Percentiles rank a stretch among this genome's conserved stretches.
phyloP scores from a whole-genome alignment of 2,329 filamentous ascomycete species.

The Fusarium sp. region DNA sequence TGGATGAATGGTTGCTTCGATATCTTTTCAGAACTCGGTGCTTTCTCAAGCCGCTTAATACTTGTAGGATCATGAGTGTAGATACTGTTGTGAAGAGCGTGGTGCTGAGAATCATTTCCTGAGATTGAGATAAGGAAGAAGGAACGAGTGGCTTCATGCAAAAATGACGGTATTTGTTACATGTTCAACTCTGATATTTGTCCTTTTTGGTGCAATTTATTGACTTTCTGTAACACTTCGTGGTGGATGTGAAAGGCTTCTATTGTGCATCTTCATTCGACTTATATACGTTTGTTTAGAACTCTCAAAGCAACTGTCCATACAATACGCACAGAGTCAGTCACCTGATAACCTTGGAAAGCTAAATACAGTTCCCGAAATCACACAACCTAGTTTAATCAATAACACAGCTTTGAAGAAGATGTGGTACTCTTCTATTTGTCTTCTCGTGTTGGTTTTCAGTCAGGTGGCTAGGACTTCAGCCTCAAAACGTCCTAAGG shows the following conservation, averaged over 20 bases:
- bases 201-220: background rate
- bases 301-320: background rate
- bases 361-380: background rate
- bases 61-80: background rate
- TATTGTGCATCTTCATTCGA: background rate
- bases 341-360: background rate
- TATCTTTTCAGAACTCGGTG: background rate
- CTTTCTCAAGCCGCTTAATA: background rate
- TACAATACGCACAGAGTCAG: background rate
- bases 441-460: rapidly evolving
- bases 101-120: background rate
- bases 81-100: background rate
- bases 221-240: background rate
- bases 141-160: background rate
- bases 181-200: background rate
- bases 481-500: background rate
- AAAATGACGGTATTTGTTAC: background rate
- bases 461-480: background rate
- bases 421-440: background rate
- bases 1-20: background rate
- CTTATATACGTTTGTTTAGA: background rate
- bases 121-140: background rate
- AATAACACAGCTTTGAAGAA: background rate
- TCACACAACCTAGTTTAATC: background rate
- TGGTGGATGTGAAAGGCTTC: background rate